Evolutionary conservation across 306 rosid species (phyloP), one percentile per base, ranked within the genome.

Genomic region (Senna tora): DNA sequence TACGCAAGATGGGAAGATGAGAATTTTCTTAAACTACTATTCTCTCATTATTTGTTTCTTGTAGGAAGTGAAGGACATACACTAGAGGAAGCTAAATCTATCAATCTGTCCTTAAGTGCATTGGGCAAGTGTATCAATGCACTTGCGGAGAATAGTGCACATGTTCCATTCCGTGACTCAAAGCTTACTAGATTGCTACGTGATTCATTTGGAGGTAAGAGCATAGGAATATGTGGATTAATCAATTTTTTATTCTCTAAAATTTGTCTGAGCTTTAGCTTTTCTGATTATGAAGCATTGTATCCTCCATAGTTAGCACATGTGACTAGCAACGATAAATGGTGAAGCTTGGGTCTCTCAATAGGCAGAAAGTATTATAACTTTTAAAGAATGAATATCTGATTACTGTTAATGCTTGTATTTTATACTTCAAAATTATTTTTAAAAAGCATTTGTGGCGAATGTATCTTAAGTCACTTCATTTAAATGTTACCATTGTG

Each of bases 1-100:
- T 38, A 53, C 9, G 51, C 47, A 30, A 65, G 56, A 59, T 61
- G 57, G 67, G 64, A 67, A 67, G 46, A 68, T 60, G 22, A 45
- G 32, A 17, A 34, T 15, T 65, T 75, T 71, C 43, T 61, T 4
- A 20, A 46, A 60, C 73, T 67, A 52, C 17, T 75, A 66, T 70
- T 58, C 67, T 56, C 47, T 62, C 22, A 30, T 76, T 63, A 39
- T 52, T 33, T 74, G 32, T 86, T 45, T 14, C 86, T 77, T 81
- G 43, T 81, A 95, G 99, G 99, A 79, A 95, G 97, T 78, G 99
- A 95, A 87, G 99, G 97, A 60, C 97, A 92, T 82, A 87, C 96
- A 61, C 83, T 95, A 74, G 99, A 95, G 82, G 99, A 95, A 83
- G 97, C 99, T 59, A 95, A 95, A 82, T 91, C 97, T 43, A 95